Base-by-base conservation (phyloP, 2,329 filamentous ascomycete genomes). In the Westerdykella sp. region DNA sequence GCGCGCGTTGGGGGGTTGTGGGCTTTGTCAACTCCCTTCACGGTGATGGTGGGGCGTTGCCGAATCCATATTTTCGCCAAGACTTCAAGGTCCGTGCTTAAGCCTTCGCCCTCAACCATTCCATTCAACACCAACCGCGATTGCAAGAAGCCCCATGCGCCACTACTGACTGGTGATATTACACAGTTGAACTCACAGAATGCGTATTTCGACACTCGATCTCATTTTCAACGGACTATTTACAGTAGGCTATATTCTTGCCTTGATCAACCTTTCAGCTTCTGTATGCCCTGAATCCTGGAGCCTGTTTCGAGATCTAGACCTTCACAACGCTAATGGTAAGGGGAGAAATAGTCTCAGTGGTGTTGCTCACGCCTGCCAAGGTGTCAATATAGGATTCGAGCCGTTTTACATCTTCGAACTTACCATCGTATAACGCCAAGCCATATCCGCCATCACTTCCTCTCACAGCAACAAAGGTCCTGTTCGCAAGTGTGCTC, bases 351-450 rank as follows among this genome's bases (percentile, higher is more conserved):
- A 57, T 48, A n/a, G 23, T 44, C 31, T 45, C 28, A 13, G 49
- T 51, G 4, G 50, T 52, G 21, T 42, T 51, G 35, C 50, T 57
- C 11, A 41, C 50, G 31, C 56, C 56, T 60, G 41, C 15, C 34
- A 3, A 13, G 16, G 10, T 10, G 23, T 55, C 39, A 55, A 47
- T 22, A 22, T 10, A 34, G 9, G 14, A 11, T 35, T 5, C 11
- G 18, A 14, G 14, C 12, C 11, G 16, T 23, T 14, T 28, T 30
- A 13, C 12, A 14, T 3, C 2, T 35, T 18, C 13, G 9, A 34
- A 55, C 54, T 52, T 34, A 60, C 58, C 58, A 48, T 62, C 57
- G 39, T 60, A 60, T 13, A 60, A 43, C 28, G 56, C 57, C 16
- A 62, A 13, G 13, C 34, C 42, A 39, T 55, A 57, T 6, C 43